Conservation (phyloP, 805 yeast genomes). For the Pichia kluyveri region DNA sequence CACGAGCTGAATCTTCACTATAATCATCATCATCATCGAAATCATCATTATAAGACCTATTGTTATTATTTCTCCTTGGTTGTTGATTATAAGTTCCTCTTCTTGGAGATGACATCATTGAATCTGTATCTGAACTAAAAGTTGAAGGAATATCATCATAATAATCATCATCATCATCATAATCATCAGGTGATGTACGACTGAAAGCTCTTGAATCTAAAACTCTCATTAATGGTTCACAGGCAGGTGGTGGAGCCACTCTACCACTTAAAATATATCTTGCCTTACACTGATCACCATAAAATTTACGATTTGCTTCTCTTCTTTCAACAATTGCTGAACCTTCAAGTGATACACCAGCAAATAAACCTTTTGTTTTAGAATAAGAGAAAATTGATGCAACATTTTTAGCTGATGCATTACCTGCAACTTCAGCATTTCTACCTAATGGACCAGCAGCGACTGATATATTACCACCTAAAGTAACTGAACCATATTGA, state of each 20-base stretch:
- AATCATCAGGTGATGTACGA: constrained; percentile 33
- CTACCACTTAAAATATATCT: constrained; percentile 74
- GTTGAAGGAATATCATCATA: constrained; percentile 70
- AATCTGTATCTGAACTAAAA: constrained; percentile 50
- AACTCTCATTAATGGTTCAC: constrained; percentile 79
- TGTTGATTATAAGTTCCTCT: background rate
- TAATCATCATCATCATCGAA: constrained; percentile 26
- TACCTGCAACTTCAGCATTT: constrained; percentile 94
- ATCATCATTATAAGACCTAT: constrained; percentile 15
- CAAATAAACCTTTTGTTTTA: constrained; percentile 92
- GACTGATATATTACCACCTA: constrained; percentile 90
- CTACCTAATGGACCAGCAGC: constrained; percentile 98
- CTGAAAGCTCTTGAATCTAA: constrained; percentile 76
- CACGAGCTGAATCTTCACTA: constrained; percentile 8
- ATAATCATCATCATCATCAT: constrained; percentile 48
- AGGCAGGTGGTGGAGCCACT: constrained; percentile 88
- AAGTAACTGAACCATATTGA: constrained; percentile 85
- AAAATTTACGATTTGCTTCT: constrained; percentile 92
- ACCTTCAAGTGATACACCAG: constrained; percentile 96
- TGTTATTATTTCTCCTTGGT: constrained; percentile 13
- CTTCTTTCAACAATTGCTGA: constrained; percentile 94
- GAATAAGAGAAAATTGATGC: constrained; percentile 92
- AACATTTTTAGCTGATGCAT: constrained; percentile 79
- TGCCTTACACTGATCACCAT: constrained; percentile 86
- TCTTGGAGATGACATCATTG: constrained; percentile 18